phyloP scores from a whole-genome alignment of 108 stramenopile genomes.

The Cyclotella choctawhatcheeana region DNA sequence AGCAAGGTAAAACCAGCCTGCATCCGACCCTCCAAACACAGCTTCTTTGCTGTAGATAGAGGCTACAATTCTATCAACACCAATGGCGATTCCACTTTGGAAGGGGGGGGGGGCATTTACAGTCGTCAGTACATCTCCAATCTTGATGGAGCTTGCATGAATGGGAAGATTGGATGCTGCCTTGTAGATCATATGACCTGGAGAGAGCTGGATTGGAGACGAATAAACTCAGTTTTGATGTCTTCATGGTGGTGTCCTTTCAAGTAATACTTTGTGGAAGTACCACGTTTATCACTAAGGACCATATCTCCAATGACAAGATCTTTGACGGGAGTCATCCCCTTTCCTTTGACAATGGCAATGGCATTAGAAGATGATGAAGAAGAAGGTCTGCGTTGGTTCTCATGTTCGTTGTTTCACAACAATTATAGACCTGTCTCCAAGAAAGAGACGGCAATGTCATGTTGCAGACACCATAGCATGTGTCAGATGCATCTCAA shows the following conservation, averaged over 20 bases:
- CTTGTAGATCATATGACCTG: neutral
- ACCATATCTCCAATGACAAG: neutral
- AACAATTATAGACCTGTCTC: no score
- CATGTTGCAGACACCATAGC: no score
- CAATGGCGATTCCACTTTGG: neutral
- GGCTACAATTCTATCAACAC: neutral
- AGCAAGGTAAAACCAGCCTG: neutral
- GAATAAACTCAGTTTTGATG: neutral
- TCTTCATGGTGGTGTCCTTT: neutral
- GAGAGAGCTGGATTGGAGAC: neutral
- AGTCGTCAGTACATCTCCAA: neutral
- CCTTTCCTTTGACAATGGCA: neutral
- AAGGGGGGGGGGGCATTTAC: neutral
- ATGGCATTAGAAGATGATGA: no score
- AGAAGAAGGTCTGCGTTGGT: no score
- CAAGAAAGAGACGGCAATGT: no score
- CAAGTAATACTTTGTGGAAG: neutral
- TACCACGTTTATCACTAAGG: neutral
- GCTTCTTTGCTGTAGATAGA: neutral
- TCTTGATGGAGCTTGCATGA: neutral
- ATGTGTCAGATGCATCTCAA: no score
- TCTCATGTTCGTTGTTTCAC: no score
- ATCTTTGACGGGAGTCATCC: neutral
- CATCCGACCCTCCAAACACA: neutral
- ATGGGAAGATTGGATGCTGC: neutral